phyloP scores from a whole-genome alignment of 805 yeast genomes.

The Candida taoyuanica region DNA sequence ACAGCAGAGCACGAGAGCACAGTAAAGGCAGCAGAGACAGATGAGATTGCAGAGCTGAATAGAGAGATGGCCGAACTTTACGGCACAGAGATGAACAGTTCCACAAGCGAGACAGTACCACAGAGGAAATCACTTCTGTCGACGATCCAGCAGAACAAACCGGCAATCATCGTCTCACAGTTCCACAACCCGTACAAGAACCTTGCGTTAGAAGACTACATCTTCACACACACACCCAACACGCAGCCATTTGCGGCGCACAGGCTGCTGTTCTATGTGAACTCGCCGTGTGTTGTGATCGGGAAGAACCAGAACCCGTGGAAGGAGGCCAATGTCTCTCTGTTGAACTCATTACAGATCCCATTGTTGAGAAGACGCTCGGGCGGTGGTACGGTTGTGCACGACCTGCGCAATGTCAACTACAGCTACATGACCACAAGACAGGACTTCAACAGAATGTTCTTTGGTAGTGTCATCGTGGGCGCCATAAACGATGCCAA shows the following conservation, averaged over 20 bases:
- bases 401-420: constrained; percentile 84
- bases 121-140: constrained; percentile 19
- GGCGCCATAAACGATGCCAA: constrained; percentile 23
- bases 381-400: constrained; percentile 98
- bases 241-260: constrained; percentile 26
- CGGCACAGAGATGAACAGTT: constrained; percentile 14
- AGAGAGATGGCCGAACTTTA: constrained; percentile 29
- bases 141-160: constrained; percentile 27
- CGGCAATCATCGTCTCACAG: constrained; percentile 54
- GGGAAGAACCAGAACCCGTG: constrained; percentile 97
- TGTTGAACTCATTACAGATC: constrained; percentile 44
- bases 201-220: constrained; percentile 74
- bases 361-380: constrained; percentile 75
- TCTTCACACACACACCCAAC: constrained; percentile 61
- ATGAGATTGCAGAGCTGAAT: constrained; percentile 33
- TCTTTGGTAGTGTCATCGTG: constrained; percentile 35
- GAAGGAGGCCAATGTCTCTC: constrained; percentile 69
- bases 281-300: constrained; percentile 82
- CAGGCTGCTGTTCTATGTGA: constrained; percentile 67
- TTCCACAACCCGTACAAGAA: constrained; percentile 67
- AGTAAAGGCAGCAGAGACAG: constrained; percentile 2
- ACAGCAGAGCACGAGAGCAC: background rate
- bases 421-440: constrained; percentile 75
- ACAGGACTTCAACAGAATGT: constrained; percentile 52
- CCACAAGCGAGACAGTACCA: background rate